Evolutionary conservation across 2,329 filamentous ascomycete species (phyloP), one percentile per base, ranked within the genome.

Genomic region (Epichloe typhina): DNA sequence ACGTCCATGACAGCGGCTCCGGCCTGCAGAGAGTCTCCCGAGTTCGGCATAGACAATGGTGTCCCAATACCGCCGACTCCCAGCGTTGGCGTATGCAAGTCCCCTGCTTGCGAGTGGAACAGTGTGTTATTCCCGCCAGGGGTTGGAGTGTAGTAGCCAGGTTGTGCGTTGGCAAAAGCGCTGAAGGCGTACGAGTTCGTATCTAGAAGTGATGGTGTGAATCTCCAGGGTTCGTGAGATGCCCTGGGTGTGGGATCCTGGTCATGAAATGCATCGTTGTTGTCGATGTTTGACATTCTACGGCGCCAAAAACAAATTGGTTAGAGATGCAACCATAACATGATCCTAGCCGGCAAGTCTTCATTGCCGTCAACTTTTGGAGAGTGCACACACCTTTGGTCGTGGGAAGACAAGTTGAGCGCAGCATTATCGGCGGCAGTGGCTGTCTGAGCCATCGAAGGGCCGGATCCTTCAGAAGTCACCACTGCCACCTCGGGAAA

Each of bases 151-250:
- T 95, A 96, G 67, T 93, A 93, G 13, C 84, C 86, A 15, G 86
- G 79, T 44, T 84, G 79, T 56, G 90, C 86, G 66, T 86, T 88
- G 56, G 84, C 82, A 62, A 95, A 91, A 51, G 77, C 76, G 53
- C 81, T 76, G 67, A 95, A 96, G 23, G 82, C 80, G 64, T 88
- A 88, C 33, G 87, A 86, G 65, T 84, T 88, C 17, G 88, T 82
- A 63, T 97, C 91, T 63, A 97, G 77, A 52, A 95, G 73, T 21
- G 89, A 93, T 4, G 90, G 88, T 2, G 90, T 95, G 62, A 95
- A 89, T 57, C 86, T 80, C 83, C 90, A 93, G 59, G 79, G 82
- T 58, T 96, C 89, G 61, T 85, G 82, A 41, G 84, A 79, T 17
- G 83, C 85, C 64, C 86, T 80, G 5, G 88, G 88, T 3, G 88